Conservation (phyloP, 2,329 filamentous ascomycete species). For the Arthroderma sp. region DNA sequence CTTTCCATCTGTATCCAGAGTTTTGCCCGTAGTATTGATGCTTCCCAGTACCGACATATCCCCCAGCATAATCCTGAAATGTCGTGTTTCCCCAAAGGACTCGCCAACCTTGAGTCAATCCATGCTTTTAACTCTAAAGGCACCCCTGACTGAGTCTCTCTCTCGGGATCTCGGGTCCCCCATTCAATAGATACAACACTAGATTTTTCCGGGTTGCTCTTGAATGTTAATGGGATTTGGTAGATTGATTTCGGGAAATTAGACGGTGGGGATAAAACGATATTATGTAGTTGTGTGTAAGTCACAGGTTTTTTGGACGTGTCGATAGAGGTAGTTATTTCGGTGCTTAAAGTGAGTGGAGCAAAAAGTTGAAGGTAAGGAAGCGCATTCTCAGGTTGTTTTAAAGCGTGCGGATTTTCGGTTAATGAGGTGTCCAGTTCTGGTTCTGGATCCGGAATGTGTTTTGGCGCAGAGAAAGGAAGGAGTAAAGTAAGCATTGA, state of each 20-base stretch:
- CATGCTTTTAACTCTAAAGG: conserved; percentile 22
- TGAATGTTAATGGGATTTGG: conserved; percentile 22
- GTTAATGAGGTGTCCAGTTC: conserved; percentile 29
- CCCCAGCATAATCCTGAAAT: conserved; percentile 31
- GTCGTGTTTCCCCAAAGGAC: conserved; percentile 24
- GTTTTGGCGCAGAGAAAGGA: conserved; percentile 24
- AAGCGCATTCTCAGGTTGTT: conserved; percentile 41
- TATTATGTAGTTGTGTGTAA: conserved; percentile 20
- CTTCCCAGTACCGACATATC: conserved; percentile 31
- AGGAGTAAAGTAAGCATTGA: conserved; percentile 27
- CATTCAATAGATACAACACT: conserved; percentile 22
- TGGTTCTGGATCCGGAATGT: conserved; percentile 3
- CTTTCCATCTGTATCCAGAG: conserved; percentile 20
- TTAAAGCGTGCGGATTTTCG: conserved; percentile 53
- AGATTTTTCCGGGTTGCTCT: conserved; percentile 24
- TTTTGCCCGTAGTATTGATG: conserved; percentile 23
- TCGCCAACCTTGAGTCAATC: conserved; percentile 23
- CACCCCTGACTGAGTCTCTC: conserved; percentile 4
- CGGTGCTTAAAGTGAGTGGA: conserved; percentile 43
- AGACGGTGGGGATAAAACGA: conserved; percentile 22
- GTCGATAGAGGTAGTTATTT: conserved; percentile 13
- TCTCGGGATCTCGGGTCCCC: conserved; percentile 10
- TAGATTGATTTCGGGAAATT: conserved; percentile 24
- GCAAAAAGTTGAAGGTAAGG: conserved; percentile 61
- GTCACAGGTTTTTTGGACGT: conserved; percentile 8